Base-by-base conservation (phyloP, 2,329 filamentous ascomycete genomes). In the Fusarium sp. region DNA sequence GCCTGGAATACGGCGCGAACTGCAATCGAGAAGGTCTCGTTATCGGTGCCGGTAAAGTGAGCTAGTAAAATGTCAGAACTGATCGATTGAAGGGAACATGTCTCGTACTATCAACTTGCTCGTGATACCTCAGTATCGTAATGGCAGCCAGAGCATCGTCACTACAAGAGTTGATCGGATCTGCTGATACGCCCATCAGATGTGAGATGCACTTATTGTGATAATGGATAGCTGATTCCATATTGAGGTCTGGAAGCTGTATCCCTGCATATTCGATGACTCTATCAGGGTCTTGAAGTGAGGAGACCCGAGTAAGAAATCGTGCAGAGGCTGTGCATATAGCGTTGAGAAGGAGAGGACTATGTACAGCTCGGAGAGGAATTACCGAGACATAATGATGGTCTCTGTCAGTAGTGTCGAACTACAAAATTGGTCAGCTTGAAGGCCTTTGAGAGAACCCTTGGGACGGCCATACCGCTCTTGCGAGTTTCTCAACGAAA, bases 221-320 rank as follows among this genome's bases (percentile, higher is more conserved):
- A 0, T 48, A 48, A 1, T 48, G 28, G 0, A 48, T 48, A 3
- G 45, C 28, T 3, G 45, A 48, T 31, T n/a, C 28, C 28, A 31
- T 48, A 0, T 48, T 31, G 0, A 48, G 28, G 7, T 31, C 22
- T 0, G 45, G 45, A 1, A 48, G 15, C 28, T 31, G 0, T 0
- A 31, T 3, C 0, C 45, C 45, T 0, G 28, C 22, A 13, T 48
- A 48, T 1, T n/a, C 28, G 7, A 48, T n/a, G 3, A 48, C 7
- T 0, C 10, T 13, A 5, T n/a, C 22, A 0, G 45, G 28, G 4
- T 31, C 15, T 48, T 18, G 22, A 2, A 48, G 15, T 3, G 45
- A 48, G 0, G 28, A 18, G 45, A 48, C 22, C 0, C 45, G 45
- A 3, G 28, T 48, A 3, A 48, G 45, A 15, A 48, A 48, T 0